phyloP scores from a whole-genome alignment of 169 alveolate genomes.

The Plasmodium coatneyi region DNA sequence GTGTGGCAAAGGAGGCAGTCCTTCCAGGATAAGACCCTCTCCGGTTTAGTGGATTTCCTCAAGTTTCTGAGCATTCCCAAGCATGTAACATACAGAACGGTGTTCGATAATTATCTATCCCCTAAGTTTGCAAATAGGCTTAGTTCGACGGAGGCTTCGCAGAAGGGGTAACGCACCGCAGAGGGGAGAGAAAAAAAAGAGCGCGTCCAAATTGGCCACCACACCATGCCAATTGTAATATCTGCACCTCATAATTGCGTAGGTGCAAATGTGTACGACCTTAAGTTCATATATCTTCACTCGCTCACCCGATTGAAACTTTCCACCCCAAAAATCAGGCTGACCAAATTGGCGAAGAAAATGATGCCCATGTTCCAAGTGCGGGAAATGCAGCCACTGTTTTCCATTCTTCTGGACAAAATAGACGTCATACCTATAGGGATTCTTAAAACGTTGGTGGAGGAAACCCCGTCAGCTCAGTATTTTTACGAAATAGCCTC shows the following conservation, averaged over 20 bases:
- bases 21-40: constrained; percentile 81
- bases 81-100: constrained; percentile 80
- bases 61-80: constrained; percentile 82
- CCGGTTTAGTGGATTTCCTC: constrained; percentile 83
- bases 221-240: background rate
- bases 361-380: constrained; percentile 86
- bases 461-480: constrained; percentile 81
- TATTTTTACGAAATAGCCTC: constrained; percentile 80
- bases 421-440: constrained; percentile 79
- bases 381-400: constrained; percentile 83
- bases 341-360: constrained; percentile 77
- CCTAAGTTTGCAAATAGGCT: constrained; percentile 79
- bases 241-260: background rate
- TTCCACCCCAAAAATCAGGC: background rate
- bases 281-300: background rate
- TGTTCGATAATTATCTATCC: constrained; percentile 79
- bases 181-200: no score
- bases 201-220: no score
- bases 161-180: constrained; percentile 37
- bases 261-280: background rate
- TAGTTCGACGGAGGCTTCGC: constrained; percentile 52
- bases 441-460: constrained; percentile 78
- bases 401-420: constrained; percentile 77
- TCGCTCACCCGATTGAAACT: background rate
- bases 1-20: constrained; percentile 87